These are phyloP conservation scores for Eucalyptus dawsonii DNA, from an alignment of 345 rosid species.

Conservation along the genomic window DNA sequence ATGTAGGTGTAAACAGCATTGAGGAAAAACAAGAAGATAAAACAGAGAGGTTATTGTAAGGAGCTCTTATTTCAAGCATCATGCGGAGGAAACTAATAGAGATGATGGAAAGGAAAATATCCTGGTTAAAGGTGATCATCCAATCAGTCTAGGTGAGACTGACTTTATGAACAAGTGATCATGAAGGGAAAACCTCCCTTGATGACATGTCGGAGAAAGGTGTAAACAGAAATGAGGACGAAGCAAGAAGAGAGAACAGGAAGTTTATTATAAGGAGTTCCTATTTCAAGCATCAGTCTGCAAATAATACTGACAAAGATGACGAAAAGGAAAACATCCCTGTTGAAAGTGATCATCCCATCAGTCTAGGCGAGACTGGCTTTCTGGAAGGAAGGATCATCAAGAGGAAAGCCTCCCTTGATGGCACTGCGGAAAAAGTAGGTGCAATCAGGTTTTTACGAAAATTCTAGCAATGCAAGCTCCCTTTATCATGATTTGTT, in stretches of 20 bases:
- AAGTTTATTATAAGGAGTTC: slow-evolving; percentile 51
- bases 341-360: slow-evolving; percentile 7
- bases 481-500: not conserved
- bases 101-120: slow-evolving; percentile 15
- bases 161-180: slow-evolving; percentile 5
- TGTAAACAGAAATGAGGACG: slow-evolving; percentile 12
- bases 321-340: slow-evolving; percentile 9
- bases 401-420: slow-evolving; percentile 45
- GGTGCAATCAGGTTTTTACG: not conserved
- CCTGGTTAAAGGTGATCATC: slow-evolving; percentile 6
- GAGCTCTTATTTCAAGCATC: slow-evolving; percentile 58
- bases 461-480: not conserved
- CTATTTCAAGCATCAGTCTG: slow-evolving; percentile 52
- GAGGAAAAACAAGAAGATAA: slow-evolving; percentile 26
- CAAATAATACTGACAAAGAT: slow-evolving; percentile 9
- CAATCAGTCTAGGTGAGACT: not conserved
- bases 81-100: slow-evolving; percentile 21
- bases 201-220: not conserved
- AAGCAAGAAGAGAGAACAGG: slow-evolving; percentile 23
- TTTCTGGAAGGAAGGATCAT: slow-evolving; percentile 4
- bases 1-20: slow-evolving; percentile 1
- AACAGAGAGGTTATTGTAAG: slow-evolving; percentile 35
- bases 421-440: slow-evolving; percentile 32
- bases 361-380: not conserved
- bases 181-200: not conserved